These are phyloP conservation scores for Westerdykella sp. DNA, from an alignment of 2,329 filamentous ascomycete genomes.

Conservation along the genomic window DNA sequence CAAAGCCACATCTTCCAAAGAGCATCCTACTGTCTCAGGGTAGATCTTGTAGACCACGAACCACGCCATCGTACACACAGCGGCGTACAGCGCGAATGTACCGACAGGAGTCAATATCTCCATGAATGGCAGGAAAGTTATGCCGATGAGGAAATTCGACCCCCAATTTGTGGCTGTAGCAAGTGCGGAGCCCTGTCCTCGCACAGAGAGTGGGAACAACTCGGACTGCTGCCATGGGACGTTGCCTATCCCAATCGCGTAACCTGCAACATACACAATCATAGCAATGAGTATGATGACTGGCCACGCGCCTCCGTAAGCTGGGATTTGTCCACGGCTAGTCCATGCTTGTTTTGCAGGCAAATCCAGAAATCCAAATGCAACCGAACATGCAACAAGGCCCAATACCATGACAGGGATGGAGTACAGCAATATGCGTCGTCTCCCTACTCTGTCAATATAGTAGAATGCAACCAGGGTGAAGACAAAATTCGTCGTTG, in stretches of 20 bases:
- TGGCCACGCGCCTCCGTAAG: conserved; percentile 19
- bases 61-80: conserved; percentile 64
- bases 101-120: conserved; percentile 63
- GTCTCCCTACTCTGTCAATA: conserved; percentile 42
- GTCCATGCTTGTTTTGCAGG: conserved; percentile 18
- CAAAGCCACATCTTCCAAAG: conserved; percentile 70
- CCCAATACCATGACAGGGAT: conserved; percentile 78
- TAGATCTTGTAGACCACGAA: conserved; percentile 66
- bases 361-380: conserved; percentile 62
- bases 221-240: conserved; percentile 97
- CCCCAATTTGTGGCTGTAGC: conserved; percentile 82
- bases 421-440: conserved; percentile 67
- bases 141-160: conserved; percentile 76
- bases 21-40: conserved; percentile 77
- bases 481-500: conserved; percentile 42
- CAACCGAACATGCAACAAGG: conserved; percentile 62
- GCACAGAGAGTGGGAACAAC: conserved; percentile 71
- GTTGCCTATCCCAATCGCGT: conserved; percentile 81
- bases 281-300: conserved; percentile 64
- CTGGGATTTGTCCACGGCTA: conserved; percentile 22
- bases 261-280: conserved; percentile 76
- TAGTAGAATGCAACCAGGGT: conserved; percentile 42
- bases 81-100: conserved; percentile 77
- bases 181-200: conserved; percentile 64
- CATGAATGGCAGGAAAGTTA: conserved; percentile 88